Base-by-base conservation (phyloP, 176 grass and related monocot species). In the Dendrocalamus sinicus region DNA sequence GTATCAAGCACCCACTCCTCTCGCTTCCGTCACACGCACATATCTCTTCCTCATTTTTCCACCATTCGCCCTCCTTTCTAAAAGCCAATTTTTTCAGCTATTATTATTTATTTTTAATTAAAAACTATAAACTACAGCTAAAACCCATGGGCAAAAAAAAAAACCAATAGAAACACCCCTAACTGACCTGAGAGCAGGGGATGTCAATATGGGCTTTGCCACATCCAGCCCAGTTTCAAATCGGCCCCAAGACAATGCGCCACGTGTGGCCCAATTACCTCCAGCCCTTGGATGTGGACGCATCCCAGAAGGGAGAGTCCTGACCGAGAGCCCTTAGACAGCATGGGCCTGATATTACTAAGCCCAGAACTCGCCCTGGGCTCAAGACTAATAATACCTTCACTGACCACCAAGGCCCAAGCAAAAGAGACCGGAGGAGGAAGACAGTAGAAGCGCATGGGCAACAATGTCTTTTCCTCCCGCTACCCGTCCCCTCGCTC, bases 381-480 rank as follows among this genome's bases (percentile, higher is more conserved):
- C 62, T 35, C 13, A 40, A 12, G n/a, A 23, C 9, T 24, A 60
- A 11, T 4, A 12, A 23, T 60, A 24, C 58, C n/a, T 24, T 9
- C n/a, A 8, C 23, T 39, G 12, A 32, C 9, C 8, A 43, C 0
- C 6, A 47, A 48, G 3, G 60, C 61, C 85, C 60, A 28, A 37
- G 13, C 43, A 37, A 6, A 75, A 17, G 13, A 44, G 0, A 5
- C 52, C 4, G 5, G 28, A 54, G 5, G 28, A 54, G 16, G 7
- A 45, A 45, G 8, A 2, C n/a, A 61, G n/a, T 13, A 40, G 26
- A 24, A 9, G 35, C 14, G 12, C 7, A 87, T 75, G 85, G 78
- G 86, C 12, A 82, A 39, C 62, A 82, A 78, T 35, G 74, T 65
- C 81, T 35, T 79, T 64, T 88, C 74, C 30, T 41, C 3, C 12